Conservation (phyloP, 345 rosid genomes). For the Murraya paniculata region DNA sequence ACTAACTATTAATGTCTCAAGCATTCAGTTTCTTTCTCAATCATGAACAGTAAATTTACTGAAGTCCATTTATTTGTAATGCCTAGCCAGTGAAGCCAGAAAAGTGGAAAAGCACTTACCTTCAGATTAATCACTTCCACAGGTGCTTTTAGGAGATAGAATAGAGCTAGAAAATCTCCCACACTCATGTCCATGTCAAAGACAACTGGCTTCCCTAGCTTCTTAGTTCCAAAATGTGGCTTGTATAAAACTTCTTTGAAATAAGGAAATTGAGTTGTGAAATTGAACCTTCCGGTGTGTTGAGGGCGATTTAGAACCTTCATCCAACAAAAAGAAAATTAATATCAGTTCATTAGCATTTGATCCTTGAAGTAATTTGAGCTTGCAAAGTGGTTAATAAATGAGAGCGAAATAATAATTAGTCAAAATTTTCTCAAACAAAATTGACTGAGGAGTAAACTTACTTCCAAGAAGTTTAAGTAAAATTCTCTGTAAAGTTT, state of each 20-base stretch:
- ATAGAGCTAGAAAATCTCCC: conserved; percentile 82
- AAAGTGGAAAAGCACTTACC: conserved; percentile 28
- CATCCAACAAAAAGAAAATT: background rate
- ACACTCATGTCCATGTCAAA: conserved; percentile 97
- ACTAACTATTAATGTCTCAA: background rate
- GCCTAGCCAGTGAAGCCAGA: background rate
- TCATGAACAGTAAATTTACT: background rate
- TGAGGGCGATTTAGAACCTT: conserved; percentile 67
- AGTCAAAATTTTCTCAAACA: background rate
- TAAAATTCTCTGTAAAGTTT: conserved; percentile 62
- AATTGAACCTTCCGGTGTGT: conserved; percentile 66
- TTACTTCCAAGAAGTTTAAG: conserved; percentile 79
- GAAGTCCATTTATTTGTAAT: background rate
- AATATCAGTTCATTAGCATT: background rate
- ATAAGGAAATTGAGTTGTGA: conserved; percentile 69
- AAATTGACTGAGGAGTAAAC: conserved; percentile 9
- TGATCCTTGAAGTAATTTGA: background rate
- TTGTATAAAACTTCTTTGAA: conserved; percentile 53
- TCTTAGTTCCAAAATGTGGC: conserved; percentile 52
- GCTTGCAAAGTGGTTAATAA: background rate
- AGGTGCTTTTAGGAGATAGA: conserved; percentile 83
- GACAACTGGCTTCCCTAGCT: conserved; percentile 67
- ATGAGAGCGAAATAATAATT: background rate
- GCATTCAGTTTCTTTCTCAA: background rate
- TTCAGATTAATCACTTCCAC: conserved; percentile 66